A percentile compares a stretch with the other conserved stretches of the same genome.
These are phyloP conservation scores for Apophysomyces variabilis DNA, from an alignment of 371 early-diverging fungal genomes.

Conservation along the genomic window DNA sequence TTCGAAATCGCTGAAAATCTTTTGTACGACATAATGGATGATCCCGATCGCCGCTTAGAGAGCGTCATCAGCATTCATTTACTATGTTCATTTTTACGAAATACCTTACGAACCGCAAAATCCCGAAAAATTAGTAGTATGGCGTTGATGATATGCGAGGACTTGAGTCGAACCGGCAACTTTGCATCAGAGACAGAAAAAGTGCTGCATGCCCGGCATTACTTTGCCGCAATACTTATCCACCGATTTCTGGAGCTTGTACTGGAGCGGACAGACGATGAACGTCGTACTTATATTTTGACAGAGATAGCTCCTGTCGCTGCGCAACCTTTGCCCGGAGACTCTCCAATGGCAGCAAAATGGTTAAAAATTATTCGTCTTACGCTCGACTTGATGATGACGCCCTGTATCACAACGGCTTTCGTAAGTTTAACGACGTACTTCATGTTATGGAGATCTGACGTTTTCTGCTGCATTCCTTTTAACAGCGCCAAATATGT, in stretches of 20 bases:
- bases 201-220: background rate
- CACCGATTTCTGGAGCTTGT: background rate
- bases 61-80: conserved; percentile 4
- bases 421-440: background rate
- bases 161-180: background rate
- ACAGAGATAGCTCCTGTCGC: background rate
- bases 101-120: background rate
- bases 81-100: conserved; percentile 6
- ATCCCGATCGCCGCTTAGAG: conserved; percentile 13
- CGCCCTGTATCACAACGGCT: background rate
- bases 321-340: background rate
- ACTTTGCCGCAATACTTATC: background rate
- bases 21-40: conserved; percentile 14
- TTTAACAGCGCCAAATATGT: background rate
- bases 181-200: background rate
- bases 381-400: background rate
- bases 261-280: background rate
- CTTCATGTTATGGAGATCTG: too few relatives aligned
- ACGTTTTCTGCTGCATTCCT: too few relatives aligned
- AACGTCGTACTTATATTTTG: background rate
- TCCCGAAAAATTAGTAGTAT: conserved; percentile 2
- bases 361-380: background rate
- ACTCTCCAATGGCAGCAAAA: background rate
- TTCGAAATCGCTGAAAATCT: background rate
- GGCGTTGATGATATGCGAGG: background rate